Base-by-base conservation (phyloP, 768 basidiomycete species). In the Amanita thiersii region DNA sequence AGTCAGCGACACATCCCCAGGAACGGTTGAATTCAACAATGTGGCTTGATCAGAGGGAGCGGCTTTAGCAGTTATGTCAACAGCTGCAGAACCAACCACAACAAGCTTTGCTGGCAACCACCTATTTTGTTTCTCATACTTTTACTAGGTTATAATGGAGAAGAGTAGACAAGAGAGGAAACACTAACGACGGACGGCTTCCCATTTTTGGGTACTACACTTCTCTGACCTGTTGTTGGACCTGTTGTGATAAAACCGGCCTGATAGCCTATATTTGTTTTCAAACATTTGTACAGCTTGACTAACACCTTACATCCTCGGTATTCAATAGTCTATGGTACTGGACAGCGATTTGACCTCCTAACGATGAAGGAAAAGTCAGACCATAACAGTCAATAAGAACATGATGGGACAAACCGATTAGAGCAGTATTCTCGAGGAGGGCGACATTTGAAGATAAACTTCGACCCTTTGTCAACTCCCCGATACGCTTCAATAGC, bases 31-130 rank as follows among this genome's bases (percentile, higher is more conserved):
- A 43, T 79, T 69, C n/a, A n/a, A n/a, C n/a, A n/a, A n/a, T 9
- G 39, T 47, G 5, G 55, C 56, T 14, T 69, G 58, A n/a, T 64
- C 57, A 24, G 69, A 50, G 11, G 57, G 43, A 25, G 53, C 34
- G 20, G 62, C 57, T 39, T 72, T 68, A 15, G 88, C 75, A 5
- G 86, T 86, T 45, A 99, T 74, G 56, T 99, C 96, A 4, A 98
- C 68, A 3, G 94, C 96, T 9, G 91, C 81, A 34, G 81, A 84
- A 11, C 96, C 96, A 19, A 91, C 65, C 28, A 98, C 72, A 9
- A 87, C 57, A 15, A 96, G 65, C 12, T 68, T 68, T 18, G 75
- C 72, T 11, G 58, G 54, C 17, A 52, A 44, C 60, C 64, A 43
- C 17, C 31, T 19, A 23, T 19, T 11, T 43, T 24, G 10, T 36